These are phyloP conservation scores for Melanopsichium pennsylvanicum DNA, from an alignment of 1,284 basidiomycete species.

Conservation along the genomic window DNA sequence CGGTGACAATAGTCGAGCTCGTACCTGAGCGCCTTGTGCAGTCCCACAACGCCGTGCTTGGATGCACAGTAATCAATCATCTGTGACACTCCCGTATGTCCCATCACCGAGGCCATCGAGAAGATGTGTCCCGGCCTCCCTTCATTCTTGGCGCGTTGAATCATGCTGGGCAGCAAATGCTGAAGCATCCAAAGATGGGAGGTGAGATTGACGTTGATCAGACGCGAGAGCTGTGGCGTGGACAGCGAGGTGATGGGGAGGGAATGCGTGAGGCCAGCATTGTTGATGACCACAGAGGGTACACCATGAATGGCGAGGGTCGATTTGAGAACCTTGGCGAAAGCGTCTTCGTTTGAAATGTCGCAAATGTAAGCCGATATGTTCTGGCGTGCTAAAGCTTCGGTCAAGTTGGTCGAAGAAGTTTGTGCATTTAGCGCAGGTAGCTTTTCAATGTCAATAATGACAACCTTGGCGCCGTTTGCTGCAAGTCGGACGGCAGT, in stretches of 20 bases:
- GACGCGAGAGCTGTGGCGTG: slow-evolving; percentile 74
- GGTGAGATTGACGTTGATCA: slow-evolving; percentile 86
- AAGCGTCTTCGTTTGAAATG: slow-evolving; percentile 33
- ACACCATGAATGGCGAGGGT: slow-evolving; percentile 28
- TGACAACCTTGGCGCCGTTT: slow-evolving; percentile 80
- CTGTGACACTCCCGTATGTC: slow-evolving; percentile 77
- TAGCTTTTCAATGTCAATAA: slow-evolving; percentile 72
- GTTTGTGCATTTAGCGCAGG: neutral
- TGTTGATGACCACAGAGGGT: slow-evolving; percentile 85
- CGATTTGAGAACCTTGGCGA: slow-evolving; percentile 35
- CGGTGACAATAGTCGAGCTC: slow-evolving; percentile 56
- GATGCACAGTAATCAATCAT: slow-evolving; percentile 69
- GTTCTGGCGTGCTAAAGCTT: slow-evolving; percentile 11
- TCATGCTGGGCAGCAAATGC: slow-evolving; percentile 89
- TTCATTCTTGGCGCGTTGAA: slow-evolving; percentile 67
- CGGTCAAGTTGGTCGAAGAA: neutral
- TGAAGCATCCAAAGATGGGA: slow-evolving; percentile 90
- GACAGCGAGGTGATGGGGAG: slow-evolving; percentile 81
- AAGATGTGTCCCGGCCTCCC: slow-evolving; percentile 83
- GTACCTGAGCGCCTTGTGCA: slow-evolving; percentile 61
- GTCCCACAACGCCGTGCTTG: slow-evolving; percentile 62
- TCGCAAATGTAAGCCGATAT: slow-evolving; percentile 54
- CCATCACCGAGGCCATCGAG: slow-evolving; percentile 74
- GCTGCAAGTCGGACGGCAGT: slow-evolving; percentile 83
- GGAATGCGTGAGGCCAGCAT: slow-evolving; percentile 93